Evolutionary conservation across 129 eudicot species (phyloP).

Genomic region (Chrysanthemum lavandulifolium): DNA sequence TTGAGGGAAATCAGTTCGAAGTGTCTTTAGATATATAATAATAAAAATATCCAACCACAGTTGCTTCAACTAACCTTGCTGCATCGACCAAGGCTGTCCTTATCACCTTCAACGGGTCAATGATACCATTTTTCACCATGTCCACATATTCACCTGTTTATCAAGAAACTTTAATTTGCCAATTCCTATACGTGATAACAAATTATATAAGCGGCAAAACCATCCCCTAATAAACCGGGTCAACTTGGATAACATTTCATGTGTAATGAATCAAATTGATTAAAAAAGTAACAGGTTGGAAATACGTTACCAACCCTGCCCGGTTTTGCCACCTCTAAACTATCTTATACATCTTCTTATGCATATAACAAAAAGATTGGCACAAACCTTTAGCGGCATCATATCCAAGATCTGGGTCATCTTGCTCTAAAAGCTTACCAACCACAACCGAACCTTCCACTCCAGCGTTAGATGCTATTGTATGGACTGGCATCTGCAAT

Average conservation of each 20-base stretch:
- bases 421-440: slow-evolving; percentile 84
- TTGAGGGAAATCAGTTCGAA: background rate
- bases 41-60: background rate
- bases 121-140: slow-evolving; percentile 85
- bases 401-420: slow-evolving; percentile 78
- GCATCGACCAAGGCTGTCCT: slow-evolving; percentile 90
- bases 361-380: background rate
- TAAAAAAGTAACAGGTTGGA: background rate
- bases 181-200: background rate
- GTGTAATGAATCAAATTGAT: too few relatives aligned
- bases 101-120: slow-evolving; percentile 84
- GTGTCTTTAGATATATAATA: background rate
- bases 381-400: slow-evolving; percentile 82
- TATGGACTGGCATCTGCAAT: slow-evolving; percentile 71
- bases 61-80: slow-evolving; percentile 55
- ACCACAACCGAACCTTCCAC: slow-evolving; percentile 86
- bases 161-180: background rate
- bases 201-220: too few relatives aligned
- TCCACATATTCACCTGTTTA: slow-evolving; percentile 77
- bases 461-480: slow-evolving; percentile 84
- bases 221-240: background rate
- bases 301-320: background rate
- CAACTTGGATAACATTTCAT: background rate
- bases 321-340: background rate
- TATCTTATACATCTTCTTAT: background rate